These are phyloP conservation scores for Mycena sp. DNA, from an alignment of 1,284 basidiomycete genomes.

Conservation along the genomic window DNA sequence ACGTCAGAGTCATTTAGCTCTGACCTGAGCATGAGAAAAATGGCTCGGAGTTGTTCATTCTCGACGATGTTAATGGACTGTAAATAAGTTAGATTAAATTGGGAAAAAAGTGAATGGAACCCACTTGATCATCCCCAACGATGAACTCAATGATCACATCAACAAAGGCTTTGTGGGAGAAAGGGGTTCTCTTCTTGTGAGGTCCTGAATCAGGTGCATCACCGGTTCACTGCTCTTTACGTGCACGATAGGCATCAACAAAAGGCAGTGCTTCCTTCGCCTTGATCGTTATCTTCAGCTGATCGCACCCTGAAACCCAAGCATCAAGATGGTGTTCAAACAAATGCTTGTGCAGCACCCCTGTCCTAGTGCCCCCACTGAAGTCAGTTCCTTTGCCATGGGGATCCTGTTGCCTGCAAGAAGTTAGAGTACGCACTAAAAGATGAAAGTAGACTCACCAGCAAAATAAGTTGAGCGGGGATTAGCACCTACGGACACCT, in stretches of 20 bases:
- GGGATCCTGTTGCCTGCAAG: not conserved
- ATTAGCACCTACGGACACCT: too few relatives aligned
- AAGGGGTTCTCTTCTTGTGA: conserved; percentile 10
- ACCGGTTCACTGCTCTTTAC: not conserved
- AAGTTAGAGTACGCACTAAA: not conserved
- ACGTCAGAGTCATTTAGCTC: conserved; percentile 41
- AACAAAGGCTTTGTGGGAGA: conserved; percentile 33
- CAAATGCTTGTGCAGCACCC: conserved; percentile 10
- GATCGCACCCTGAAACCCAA: not conserved
- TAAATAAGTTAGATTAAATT: conserved; percentile 7
- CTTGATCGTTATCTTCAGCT: not conserved
- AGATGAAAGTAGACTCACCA: not conserved
- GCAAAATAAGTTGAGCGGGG: too few relatives aligned
- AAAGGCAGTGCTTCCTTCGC: not conserved
- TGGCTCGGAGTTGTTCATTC: conserved; percentile 28
- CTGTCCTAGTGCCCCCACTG: not conserved
- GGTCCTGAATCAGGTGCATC: not conserved
- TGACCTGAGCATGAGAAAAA: conserved; percentile 38
- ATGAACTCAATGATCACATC: conserved; percentile 40
- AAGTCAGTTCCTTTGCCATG: not conserved
- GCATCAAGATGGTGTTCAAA: not conserved
- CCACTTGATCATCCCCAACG: conserved; percentile 44
- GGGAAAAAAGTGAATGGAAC: conserved; percentile 18
- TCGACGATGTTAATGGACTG: conserved; percentile 43
- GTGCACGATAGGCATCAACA: not conserved